These are phyloP conservation scores for Globisporangium megalacanthum DNA, from an alignment of 352 stramenopile genomes.

Conservation along the genomic window DNA sequence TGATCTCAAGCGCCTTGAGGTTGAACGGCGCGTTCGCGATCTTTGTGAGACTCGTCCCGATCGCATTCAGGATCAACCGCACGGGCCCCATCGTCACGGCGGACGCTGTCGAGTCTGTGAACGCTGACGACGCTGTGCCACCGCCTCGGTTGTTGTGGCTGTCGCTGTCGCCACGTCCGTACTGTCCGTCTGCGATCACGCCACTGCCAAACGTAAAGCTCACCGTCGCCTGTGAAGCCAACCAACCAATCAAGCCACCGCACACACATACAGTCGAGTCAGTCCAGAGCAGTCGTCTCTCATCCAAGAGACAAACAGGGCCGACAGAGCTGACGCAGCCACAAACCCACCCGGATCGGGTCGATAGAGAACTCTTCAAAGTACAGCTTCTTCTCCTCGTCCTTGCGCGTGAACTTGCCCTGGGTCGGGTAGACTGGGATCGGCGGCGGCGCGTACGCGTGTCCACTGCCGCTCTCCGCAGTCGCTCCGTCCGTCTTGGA, in stretches of 20 bases:
- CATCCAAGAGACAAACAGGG: neutral
- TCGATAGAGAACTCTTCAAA: constrained; percentile 89
- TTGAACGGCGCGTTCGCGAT: constrained; percentile 87
- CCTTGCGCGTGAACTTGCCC: constrained; percentile 38
- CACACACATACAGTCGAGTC: neutral
- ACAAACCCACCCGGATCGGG: constrained; percentile 50
- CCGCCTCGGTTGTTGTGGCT: constrained; percentile 2
- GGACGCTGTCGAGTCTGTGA: constrained; percentile 24
- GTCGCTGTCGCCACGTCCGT: constrained; percentile 22
- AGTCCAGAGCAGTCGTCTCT: neutral
- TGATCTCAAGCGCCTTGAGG: constrained; percentile 66
- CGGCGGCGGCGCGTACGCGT: constrained; percentile 9
- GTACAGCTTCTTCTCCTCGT: constrained; percentile 81
- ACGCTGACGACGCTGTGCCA: neutral
- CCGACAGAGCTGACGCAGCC: neutral
- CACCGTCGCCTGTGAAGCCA: constrained; percentile 44
- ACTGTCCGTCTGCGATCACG: constrained; percentile 57
- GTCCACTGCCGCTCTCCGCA: constrained; percentile 15
- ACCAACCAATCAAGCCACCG: neutral
- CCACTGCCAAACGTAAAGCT: constrained; percentile 82
- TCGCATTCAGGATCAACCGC: constrained; percentile 81
- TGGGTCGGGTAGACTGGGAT: constrained; percentile 17
- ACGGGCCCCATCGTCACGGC: constrained; percentile 69
- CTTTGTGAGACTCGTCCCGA: constrained; percentile 83
- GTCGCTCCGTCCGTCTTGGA: constrained; percentile 16